phyloP scores from a whole-genome alignment of 164 flowering plant species.

The Annona cherimola region DNA sequence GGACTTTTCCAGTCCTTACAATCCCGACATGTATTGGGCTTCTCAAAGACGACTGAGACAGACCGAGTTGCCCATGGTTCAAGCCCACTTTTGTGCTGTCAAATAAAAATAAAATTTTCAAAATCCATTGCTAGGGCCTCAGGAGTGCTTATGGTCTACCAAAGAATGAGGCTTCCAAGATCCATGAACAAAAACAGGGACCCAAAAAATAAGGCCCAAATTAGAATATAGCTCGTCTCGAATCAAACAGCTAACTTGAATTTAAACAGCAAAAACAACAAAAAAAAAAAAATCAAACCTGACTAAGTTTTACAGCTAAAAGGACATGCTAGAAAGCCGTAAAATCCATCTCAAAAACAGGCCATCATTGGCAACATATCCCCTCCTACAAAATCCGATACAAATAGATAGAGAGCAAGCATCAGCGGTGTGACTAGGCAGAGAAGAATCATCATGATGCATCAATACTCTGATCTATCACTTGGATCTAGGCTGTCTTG shows the following conservation, averaged over 20 bases:
- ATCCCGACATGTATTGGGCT: too few species aligned
- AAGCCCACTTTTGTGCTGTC: too few species aligned
- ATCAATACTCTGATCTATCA: neutral
- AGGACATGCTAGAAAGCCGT: neutral
- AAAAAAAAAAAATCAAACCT: neutral
- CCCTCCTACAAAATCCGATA: neutral
- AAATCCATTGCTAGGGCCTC: neutral
- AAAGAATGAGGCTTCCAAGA: neutral
- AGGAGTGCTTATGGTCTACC: neutral
- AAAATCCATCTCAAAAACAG: conserved; percentile 1
- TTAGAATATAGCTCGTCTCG: neutral
- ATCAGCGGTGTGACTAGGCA: neutral
- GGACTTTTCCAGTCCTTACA: too few species aligned
- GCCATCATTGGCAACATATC: neutral
- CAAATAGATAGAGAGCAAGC: neutral
- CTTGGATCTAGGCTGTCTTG: conserved; percentile 32
- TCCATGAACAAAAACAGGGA: neutral
- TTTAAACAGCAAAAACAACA: neutral
- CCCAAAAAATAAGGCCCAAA: neutral
- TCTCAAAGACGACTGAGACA: too few species aligned
- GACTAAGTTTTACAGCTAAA: neutral
- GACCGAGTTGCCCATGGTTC: too few species aligned
- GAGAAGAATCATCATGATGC: neutral
- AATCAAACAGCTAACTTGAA: neutral
- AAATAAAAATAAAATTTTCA: too few species aligned